Conservation (phyloP, 73 alveolate genomes). For the Paramecium sonneborni region DNA sequence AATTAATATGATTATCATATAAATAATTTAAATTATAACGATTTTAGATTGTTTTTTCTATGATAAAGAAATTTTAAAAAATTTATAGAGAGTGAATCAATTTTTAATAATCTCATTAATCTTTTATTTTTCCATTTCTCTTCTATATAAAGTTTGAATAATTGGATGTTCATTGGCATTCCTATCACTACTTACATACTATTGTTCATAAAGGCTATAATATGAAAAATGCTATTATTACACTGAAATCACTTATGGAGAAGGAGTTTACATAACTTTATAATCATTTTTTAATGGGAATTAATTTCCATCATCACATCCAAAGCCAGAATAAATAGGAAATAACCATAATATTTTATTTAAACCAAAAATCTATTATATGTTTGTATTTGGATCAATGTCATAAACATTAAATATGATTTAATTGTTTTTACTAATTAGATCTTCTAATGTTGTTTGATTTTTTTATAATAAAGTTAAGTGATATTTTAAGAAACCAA, state of each 20-base stretch:
- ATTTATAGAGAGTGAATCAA: neutral
- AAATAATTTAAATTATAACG: too few species aligned
- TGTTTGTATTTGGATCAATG: neutral
- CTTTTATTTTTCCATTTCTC: neutral
- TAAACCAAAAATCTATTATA: conserved; percentile 47
- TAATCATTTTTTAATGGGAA: neutral
- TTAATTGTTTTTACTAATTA: neutral
- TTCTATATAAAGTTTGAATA: neutral
- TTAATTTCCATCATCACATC: conserved; percentile 35
- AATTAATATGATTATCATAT: too few species aligned
- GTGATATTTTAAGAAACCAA: conserved; percentile 56
- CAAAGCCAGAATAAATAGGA: conserved; percentile 5
- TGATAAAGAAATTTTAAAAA: neutral
- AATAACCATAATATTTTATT: conserved; percentile 61
- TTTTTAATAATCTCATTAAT: neutral
- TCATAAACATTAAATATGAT: neutral
- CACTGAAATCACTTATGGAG: neutral
- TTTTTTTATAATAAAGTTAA: neutral
- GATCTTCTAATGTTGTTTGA: conserved; percentile 59
- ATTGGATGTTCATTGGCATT: neutral
- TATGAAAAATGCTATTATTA: neutral
- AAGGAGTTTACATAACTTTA: neutral
- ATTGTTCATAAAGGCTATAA: neutral
- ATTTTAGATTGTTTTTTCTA: neutral
- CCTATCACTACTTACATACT: neutral